Evolutionary conservation across 2,329 filamentous ascomycete genomes (phyloP), one percentile per base, ranked within the genome.

Genomic region (Penicillium sp.): DNA sequence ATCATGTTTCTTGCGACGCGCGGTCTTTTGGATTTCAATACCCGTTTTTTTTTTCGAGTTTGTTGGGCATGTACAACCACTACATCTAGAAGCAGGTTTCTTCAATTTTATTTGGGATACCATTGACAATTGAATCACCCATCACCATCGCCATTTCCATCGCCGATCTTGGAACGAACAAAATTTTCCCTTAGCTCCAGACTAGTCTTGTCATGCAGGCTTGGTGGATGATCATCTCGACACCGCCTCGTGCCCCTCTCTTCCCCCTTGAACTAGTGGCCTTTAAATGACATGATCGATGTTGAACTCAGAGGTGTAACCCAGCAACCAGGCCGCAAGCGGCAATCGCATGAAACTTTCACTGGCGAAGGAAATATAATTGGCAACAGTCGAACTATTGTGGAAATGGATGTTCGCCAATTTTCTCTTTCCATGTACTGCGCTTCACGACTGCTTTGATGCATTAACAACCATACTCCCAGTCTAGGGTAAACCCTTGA

Each of bases 1-100:
- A n/a, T 45, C 26, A 16, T 29, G 14, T 44, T 33, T 45, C 16
- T 18, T 52, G 54, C 34, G 45, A 53, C 44, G 50, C 36, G 45
- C 43, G 46, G 51, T 46, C 48, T 48, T 55, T 50, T 59, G 54
- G 54, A 53, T 59, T 59, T 31, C 3, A 63, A 61, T 63, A 63
- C 63, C 61, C 60, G 54, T 59, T 48, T 56, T 24, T 55, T 50
- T 33, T 11, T n/a, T 40, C 16, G 39, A 18, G 14, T 50, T 39
- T 43, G 24, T 37, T 37, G 10, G 14, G 11, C 39, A 21, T 55
- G 52, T 58, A 50, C 54, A 48, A 50, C 43, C 23, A 14, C 43
- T 47, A 52, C 39, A 52, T 23, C 2, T 43, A 48, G 26, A 23
- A 28, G 42, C 29, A 34, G 29, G n/a, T 14, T 18, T 40, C 24